Percentiles rank a stretch among this genome's conserved stretches.
phyloP scores from a whole-genome alignment of 164 flowering plant genomes.

The Vitis vinifera region DNA sequence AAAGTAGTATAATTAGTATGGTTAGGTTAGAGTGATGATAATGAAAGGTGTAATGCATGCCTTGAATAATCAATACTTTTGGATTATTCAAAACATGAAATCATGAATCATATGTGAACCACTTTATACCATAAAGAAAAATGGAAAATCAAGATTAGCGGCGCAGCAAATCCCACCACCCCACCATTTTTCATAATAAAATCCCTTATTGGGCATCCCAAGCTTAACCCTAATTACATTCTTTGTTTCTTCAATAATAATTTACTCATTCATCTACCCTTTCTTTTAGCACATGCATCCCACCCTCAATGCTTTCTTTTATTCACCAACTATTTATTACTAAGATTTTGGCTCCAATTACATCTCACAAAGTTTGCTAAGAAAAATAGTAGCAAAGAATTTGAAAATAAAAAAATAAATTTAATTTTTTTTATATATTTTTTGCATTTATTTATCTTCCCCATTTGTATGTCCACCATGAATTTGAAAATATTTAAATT shows the following conservation, averaged over 20 bases:
- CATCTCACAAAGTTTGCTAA: not conserved
- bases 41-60: too few relatives aligned
- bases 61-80: too few relatives aligned
- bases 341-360: not conserved
- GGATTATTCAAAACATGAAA: too few relatives aligned
- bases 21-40: too few relatives aligned
- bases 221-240: not conserved
- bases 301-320: not conserved
- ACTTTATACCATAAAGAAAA: not conserved
- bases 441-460: too few relatives aligned
- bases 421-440: too few relatives aligned
- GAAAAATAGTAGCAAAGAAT: too few relatives aligned
- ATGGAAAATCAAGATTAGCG: constrained; percentile 6
- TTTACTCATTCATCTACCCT: not conserved
- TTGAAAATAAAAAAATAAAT: too few relatives aligned
- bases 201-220: constrained; percentile 23
- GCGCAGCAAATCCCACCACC: constrained; percentile 12
- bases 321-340: not conserved
- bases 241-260: not conserved
- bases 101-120: not conserved
- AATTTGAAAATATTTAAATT: too few relatives aligned
- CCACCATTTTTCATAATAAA: constrained; percentile 20
- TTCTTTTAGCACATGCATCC: constrained; percentile 17
- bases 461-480: too few relatives aligned
- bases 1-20: too few relatives aligned